Evolutionary conservation across 768 basidiomycete genomes (phyloP).

Genomic region (Pleurotus giganteus): DNA sequence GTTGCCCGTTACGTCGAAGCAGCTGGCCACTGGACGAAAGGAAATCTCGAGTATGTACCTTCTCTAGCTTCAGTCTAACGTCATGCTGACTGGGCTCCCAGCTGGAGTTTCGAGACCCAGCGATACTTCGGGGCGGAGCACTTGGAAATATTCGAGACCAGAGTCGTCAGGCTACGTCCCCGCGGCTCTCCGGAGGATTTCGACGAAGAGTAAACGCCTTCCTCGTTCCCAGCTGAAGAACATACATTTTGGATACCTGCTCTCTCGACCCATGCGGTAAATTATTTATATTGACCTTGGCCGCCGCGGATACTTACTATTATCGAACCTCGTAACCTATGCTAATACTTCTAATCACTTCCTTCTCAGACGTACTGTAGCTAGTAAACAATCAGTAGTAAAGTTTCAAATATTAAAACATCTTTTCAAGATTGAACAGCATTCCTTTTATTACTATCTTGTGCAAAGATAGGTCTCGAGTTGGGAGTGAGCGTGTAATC

Average conservation of each 20-base stretch:
- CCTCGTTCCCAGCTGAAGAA: background rate
- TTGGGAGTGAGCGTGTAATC: too few species aligned
- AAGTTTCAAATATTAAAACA: background rate
- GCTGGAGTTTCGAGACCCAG: conserved; percentile 69
- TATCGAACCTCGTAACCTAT: conserved; percentile 2
- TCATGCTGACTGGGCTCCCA: conserved; percentile 21
- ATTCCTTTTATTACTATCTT: background rate
- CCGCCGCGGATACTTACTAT: background rate
- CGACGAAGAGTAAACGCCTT: conserved; percentile 15
- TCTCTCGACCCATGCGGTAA: background rate
- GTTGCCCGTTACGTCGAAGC: conserved; percentile 53
- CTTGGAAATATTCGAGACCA: conserved; percentile 48
- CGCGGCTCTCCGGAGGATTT: conserved; percentile 31
- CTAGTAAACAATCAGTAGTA: conserved; percentile 1
- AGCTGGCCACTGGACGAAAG: conserved; percentile 58
- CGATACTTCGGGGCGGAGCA: conserved; percentile 64
- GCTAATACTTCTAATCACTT: conserved; percentile 4
- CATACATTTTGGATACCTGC: conserved; percentile 10
- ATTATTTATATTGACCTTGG: background rate
- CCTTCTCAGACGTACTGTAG: background rate
- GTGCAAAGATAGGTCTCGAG: too few species aligned
- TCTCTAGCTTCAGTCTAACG: background rate
- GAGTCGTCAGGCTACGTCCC: conserved; percentile 42
- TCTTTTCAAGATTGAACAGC: background rate
- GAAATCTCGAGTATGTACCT: conserved; percentile 50